Evolutionary conservation across 2,329 filamentous ascomycete species (phyloP).

Genomic region (Aspergillus intermedius): DNA sequence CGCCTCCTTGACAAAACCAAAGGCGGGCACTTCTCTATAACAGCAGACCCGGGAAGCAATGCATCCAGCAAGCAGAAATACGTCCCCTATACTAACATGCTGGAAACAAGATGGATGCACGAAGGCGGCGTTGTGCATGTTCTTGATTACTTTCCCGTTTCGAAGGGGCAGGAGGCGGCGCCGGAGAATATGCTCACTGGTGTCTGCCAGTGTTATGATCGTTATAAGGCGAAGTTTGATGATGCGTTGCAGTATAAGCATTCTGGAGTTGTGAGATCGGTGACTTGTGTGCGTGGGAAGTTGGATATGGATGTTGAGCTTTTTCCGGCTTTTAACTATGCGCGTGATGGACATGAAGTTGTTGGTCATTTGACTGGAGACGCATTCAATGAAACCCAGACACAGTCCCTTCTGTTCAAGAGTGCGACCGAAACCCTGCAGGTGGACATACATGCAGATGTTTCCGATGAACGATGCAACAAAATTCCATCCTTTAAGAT

Average conservation of each 20-base stretch:
- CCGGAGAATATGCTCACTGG: constrained; percentile 23
- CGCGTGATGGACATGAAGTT: constrained; percentile 51
- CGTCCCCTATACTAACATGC: constrained; percentile 65
- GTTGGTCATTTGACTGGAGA: constrained; percentile 25
- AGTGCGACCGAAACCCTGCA: constrained; percentile 40
- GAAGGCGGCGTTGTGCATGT: constrained; percentile 68
- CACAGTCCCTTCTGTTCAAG: constrained; percentile 59
- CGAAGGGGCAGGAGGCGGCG: constrained; percentile 49
- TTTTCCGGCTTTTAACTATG: constrained; percentile 68
- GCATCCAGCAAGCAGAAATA: constrained; percentile 71
- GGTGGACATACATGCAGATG: too few relatives aligned
- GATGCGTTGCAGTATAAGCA: constrained; percentile 43
- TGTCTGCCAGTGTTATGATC: constrained; percentile 28
- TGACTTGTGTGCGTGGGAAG: constrained; percentile 64
- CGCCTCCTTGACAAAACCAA: constrained; percentile 62
- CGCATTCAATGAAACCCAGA: constrained; percentile 33
- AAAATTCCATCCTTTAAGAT: too few relatives aligned
- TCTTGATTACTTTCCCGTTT: constrained; percentile 71
- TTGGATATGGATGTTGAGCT: constrained; percentile 63
- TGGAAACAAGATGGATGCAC: constrained; percentile 71
- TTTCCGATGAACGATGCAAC: too few relatives aligned
- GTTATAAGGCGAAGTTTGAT: constrained; percentile 35
- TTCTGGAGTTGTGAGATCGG: constrained; percentile 54
- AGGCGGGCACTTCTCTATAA: constrained; percentile 63
- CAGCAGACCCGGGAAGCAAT: constrained; percentile 41